A percentile compares a stretch with the other conserved stretches of the same genome.
Evolutionary conservation across 2,329 filamentous ascomycete genomes (phyloP).

Genomic region (Monilinia fructigena): DNA sequence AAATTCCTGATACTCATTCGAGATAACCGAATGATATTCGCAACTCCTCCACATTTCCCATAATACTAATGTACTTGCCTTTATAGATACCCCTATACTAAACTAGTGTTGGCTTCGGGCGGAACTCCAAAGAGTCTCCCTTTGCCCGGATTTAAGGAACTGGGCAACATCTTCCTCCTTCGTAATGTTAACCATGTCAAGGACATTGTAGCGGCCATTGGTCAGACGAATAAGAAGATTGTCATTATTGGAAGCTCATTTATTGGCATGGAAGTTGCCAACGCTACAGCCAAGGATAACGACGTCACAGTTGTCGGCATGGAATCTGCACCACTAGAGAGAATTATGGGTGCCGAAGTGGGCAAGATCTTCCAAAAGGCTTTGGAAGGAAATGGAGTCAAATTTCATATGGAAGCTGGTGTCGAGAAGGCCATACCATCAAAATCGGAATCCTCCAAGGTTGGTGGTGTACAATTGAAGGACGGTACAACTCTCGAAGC

Average conservation of each 20-base stretch:
- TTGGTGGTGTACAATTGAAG: constrained; percentile 79
- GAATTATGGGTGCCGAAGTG: constrained; percentile 78
- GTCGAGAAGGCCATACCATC: constrained; percentile 83
- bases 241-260: constrained; percentile 91
- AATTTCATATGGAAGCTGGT: constrained; percentile 77
- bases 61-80: background rate
- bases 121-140: constrained; percentile 75
- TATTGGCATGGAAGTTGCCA: constrained; percentile 97
- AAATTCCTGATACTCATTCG: background rate
- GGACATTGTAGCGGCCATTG: constrained; percentile 75
- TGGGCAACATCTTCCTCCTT: constrained; percentile 84
- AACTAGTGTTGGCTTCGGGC: constrained; percentile 87
- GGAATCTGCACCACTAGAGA: constrained; percentile 81
- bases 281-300: constrained; percentile 76
- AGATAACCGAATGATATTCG: background rate
- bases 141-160: constrained; percentile 78
- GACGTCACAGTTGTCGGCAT: constrained; percentile 83
- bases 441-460: constrained; percentile 62
- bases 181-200: constrained; percentile 75
- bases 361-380: constrained; percentile 76
- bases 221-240: constrained; percentile 84
- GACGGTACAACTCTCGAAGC: constrained; percentile 82
- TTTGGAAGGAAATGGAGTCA: constrained; percentile 82
- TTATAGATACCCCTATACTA: constrained; percentile 64
- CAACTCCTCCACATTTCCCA: background rate